Percentiles rank a stretch among this genome's conserved stretches.
Conservation (phyloP, 1,284 basidiomycete genomes). For the Fereydounia khargensis region DNA sequence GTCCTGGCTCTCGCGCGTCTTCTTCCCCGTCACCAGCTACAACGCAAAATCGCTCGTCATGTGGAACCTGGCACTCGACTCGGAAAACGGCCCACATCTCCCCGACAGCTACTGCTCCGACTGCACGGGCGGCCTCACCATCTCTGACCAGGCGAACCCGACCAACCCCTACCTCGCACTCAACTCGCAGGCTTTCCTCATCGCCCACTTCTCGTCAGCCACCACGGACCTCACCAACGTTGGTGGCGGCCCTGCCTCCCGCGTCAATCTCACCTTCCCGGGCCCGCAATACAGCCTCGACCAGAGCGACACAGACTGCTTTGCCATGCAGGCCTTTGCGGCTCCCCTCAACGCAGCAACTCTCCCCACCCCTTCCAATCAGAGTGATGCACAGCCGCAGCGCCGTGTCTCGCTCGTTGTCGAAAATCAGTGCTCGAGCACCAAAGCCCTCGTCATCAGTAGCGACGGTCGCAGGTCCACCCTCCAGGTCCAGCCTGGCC, state of each 20-base stretch:
- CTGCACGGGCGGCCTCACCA: conserved; percentile 28
- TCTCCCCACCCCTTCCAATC: conserved; percentile 7
- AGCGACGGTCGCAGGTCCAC: conserved; percentile 24
- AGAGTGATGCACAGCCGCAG: conserved; percentile 1
- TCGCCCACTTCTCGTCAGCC: conserved; percentile 26
- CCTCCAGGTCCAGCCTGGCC: conserved; percentile 10
- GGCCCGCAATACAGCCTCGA: conserved; percentile 8
- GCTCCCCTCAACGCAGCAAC: conserved; percentile 8
- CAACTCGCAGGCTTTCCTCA: conserved; percentile 32
- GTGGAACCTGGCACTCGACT: conserved; percentile 42
- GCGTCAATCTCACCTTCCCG: conserved; percentile 6
- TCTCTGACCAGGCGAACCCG: conserved; percentile 15
- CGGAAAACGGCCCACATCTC: conserved; percentile 27
- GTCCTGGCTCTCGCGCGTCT: conserved; percentile 34
- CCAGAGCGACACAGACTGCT: conserved; percentile 9
- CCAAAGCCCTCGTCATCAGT: conserved; percentile 15
- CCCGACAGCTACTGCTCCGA: conserved; percentile 18
- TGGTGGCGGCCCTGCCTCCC: conserved; percentile 25
- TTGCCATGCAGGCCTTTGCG: conserved; percentile 26
- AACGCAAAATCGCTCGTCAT: conserved; percentile 17
- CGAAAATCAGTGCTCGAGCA: conserved; percentile 20
- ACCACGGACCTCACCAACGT: conserved; percentile 23
- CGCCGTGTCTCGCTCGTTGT: conserved; percentile 26
- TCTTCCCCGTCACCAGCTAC: conserved; percentile 21
- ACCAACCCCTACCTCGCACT: conserved; percentile 13